Percentiles rank a stretch among this genome's conserved stretches.
phyloP scores from a whole-genome alignment of 495 filamentous ascomycete genomes.

The Aspergillus nidulans region DNA sequence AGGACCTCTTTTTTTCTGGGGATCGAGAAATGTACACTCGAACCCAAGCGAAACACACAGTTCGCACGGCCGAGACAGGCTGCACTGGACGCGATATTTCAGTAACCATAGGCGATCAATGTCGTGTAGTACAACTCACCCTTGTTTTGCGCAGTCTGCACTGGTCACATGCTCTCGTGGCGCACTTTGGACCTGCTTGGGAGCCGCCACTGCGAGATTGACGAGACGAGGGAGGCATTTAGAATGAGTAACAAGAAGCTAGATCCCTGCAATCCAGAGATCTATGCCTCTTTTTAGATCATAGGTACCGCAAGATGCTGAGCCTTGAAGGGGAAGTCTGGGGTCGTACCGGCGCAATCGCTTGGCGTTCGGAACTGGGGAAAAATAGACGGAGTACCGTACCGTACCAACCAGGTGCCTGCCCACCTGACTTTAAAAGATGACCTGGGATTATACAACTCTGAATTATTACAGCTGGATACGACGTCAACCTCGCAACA shows the following conservation, averaged over 20 bases:
- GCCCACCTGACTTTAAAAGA: too few relatives aligned
- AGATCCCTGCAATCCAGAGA: background rate
- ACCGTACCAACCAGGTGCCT: too few relatives aligned
- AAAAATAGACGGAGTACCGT: too few relatives aligned
- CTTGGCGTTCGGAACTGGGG: background rate
- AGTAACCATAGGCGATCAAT: too few relatives aligned
- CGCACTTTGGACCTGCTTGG: constrained; percentile 11
- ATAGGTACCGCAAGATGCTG: background rate
- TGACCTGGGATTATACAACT: too few relatives aligned
- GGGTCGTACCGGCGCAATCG: background rate
- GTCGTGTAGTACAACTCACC: constrained; percentile 17
- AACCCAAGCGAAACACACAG: constrained; percentile 38
- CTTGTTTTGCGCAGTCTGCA: constrained; percentile 45
- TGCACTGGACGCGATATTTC: constrained; percentile 26
- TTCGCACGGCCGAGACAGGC: constrained; percentile 37
- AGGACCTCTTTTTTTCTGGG: constrained; percentile 42
- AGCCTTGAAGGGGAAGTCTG: background rate
- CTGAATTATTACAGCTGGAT: too few relatives aligned
- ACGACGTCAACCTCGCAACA: too few relatives aligned
- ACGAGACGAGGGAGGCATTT: background rate
- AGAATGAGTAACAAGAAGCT: background rate
- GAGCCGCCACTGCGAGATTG: background rate
- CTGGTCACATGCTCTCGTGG: constrained; percentile 39
- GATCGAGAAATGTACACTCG: constrained; percentile 43
- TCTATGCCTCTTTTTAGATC: background rate